Percentiles rank a stretch among this genome's conserved stretches.
Evolutionary conservation across 176 grass and related monocot species (phyloP).

Genomic region (Carex myosuroides): DNA sequence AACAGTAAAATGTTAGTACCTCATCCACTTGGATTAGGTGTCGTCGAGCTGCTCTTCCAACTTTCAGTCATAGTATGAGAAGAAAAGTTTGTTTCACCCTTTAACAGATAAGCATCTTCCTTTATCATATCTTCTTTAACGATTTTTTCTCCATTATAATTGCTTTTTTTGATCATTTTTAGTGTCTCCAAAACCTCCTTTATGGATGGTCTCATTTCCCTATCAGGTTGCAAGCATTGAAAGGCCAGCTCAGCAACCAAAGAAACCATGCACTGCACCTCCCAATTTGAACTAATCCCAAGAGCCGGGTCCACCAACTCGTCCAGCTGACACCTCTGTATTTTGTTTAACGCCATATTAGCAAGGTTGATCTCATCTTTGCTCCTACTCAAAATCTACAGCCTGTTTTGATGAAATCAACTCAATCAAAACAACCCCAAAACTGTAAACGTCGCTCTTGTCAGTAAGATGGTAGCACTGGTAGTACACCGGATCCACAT

Average conservation of each 20-base stretch:
- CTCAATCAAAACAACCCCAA: constrained; percentile 76
- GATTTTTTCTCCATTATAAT: background rate
- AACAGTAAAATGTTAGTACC: too few relatives aligned
- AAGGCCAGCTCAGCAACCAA: constrained; percentile 67
- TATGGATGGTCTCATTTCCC: constrained; percentile 55
- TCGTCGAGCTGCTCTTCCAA: too few relatives aligned
- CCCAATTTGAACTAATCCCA: constrained; percentile 27
- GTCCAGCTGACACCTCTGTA: constrained; percentile 51
- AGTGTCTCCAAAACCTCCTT: constrained; percentile 60
- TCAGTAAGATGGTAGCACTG: constrained; percentile 87
- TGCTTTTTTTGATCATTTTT: constrained; percentile 33
- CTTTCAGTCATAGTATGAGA: constrained; percentile 23
- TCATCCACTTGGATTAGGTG: too few relatives aligned
- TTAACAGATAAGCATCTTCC: constrained; percentile 32
- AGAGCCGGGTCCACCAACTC: constrained; percentile 66
- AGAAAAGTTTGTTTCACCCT: constrained; percentile 17
- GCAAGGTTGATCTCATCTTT: constrained; percentile 62
- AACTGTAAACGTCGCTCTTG: constrained; percentile 96
- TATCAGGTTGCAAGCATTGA: constrained; percentile 62
- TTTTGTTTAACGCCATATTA: constrained; percentile 57
- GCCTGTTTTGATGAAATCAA: constrained; percentile 87
- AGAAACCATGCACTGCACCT: constrained; percentile 44
- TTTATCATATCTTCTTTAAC: constrained; percentile 4
- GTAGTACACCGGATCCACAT: constrained; percentile 78
- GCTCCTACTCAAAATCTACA: constrained; percentile 63